phyloP scores from a whole-genome alignment of 73 alveolate species.

The Uronychia setigera region DNA sequence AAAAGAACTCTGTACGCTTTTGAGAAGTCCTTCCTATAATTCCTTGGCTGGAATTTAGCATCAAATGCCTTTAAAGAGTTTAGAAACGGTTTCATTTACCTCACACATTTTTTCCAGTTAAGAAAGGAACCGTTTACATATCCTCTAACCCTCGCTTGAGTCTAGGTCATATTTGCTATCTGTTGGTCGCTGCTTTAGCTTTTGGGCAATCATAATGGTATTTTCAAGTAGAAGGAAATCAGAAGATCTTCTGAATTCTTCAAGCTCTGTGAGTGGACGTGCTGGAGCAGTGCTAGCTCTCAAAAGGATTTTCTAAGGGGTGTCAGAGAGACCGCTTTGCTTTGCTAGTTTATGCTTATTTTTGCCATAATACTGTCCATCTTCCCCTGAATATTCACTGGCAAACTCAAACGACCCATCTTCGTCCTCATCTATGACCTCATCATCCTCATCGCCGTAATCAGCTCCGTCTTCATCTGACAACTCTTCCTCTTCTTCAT shows the following conservation, averaged over 20 bases:
- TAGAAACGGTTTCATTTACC: conserved; percentile 44
- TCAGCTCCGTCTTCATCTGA: background rate
- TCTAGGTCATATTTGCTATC: conserved; percentile 88
- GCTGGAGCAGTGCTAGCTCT: conserved; percentile 80
- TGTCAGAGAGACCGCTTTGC: background rate
- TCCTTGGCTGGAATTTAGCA: conserved; percentile 63
- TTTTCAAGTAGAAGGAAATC: conserved; percentile 61
- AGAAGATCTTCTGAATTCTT: conserved; percentile 48
- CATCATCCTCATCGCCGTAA: conserved; percentile 10
- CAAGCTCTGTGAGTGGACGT: conserved; percentile 65
- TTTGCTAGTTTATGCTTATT: background rate
- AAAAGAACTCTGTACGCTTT: conserved; percentile 89
- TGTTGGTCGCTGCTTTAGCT: conserved; percentile 59
- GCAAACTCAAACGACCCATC: background rate
- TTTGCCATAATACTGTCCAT: background rate
- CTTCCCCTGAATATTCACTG: background rate
- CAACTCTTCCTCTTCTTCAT: background rate
- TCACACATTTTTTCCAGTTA: conserved; percentile 80
- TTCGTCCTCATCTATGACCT: conserved; percentile 19
- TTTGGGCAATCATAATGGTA: conserved; percentile 42
- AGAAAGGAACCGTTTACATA: conserved; percentile 81
- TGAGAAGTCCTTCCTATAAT: conserved; percentile 87
- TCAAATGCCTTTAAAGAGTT: conserved; percentile 61
- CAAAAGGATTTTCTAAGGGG: conserved; percentile 54
- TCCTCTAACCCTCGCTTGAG: conserved; percentile 90